Evolutionary conservation across 306 rosid species (phyloP).

Genomic region (Elaeagnus macrophylla): DNA sequence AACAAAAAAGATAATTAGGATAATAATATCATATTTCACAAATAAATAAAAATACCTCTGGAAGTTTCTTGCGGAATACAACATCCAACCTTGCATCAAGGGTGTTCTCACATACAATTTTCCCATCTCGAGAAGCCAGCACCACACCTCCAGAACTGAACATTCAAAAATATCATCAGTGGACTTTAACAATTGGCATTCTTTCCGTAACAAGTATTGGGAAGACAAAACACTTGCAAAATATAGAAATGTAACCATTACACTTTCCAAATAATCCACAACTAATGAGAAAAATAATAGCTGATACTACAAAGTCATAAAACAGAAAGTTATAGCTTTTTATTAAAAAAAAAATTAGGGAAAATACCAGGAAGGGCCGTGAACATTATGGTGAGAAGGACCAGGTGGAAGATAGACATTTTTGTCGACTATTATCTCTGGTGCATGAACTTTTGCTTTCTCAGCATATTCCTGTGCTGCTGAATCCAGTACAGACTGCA

Average conservation of each 20-base stretch:
- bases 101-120: slow-evolving; percentile 58
- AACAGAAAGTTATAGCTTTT: too few species aligned
- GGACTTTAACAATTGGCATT: neutral
- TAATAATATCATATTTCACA: too few species aligned
- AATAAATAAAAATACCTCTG: slow-evolving; percentile 27
- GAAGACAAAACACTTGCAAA: neutral
- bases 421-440: slow-evolving; percentile 31
- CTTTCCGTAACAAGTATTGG: neutral
- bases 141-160: slow-evolving; percentile 56
- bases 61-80: slow-evolving; percentile 46
- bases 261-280: too few species aligned
- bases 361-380: slow-evolving; percentile 41
- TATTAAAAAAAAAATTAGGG: neutral
- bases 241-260: neutral
- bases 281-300: too few species aligned
- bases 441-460: slow-evolving; percentile 28
- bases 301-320: too few species aligned
- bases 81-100: slow-evolving; percentile 53
- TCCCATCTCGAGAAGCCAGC: slow-evolving; percentile 60
- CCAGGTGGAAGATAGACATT: slow-evolving; percentile 50
- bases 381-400: slow-evolving; percentile 24
- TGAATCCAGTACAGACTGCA: slow-evolving; percentile 48
- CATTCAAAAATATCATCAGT: slow-evolving; percentile 2
- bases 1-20: too few species aligned
- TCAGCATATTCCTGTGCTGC: slow-evolving; percentile 36